Conservation (phyloP, 495 filamentous ascomycete species). For the Lophium mytilinum region DNA sequence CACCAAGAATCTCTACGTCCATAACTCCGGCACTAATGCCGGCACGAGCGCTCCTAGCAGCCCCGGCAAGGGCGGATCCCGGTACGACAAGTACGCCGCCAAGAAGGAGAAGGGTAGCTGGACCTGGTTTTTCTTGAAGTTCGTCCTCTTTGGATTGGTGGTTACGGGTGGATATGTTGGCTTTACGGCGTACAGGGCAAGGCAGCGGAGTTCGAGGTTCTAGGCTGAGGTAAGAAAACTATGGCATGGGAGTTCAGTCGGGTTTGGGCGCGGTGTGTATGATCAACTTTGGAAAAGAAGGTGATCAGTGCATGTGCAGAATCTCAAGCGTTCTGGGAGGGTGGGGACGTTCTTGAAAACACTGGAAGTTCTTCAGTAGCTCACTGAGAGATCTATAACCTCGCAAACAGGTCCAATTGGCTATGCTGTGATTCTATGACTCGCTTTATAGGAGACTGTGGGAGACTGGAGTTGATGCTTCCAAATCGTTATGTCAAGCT, state of each 20-base stretch:
- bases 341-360: too few relatives aligned
- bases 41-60: slow-evolving; percentile 28
- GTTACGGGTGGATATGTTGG: slow-evolving; percentile 71
- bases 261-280: background rate
- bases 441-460: too few relatives aligned
- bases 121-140: slow-evolving; percentile 88
- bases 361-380: too few relatives aligned
- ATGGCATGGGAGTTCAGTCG: background rate
- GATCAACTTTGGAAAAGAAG: background rate
- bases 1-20: slow-evolving; percentile 75
- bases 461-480: too few relatives aligned
- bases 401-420: too few relatives aligned
- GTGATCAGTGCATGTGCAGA: background rate
- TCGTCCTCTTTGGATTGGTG: slow-evolving; percentile 63
- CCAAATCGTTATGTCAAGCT: too few relatives aligned
- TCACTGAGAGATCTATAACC: too few relatives aligned
- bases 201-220: slow-evolving; percentile 70
- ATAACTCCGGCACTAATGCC: slow-evolving; percentile 39
- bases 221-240: slow-evolving; percentile 28
- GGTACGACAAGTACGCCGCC: slow-evolving; percentile 31
- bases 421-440: too few relatives aligned
- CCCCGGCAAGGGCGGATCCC: slow-evolving; percentile 35
- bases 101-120: slow-evolving; percentile 52
- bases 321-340: background rate
- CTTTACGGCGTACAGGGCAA: slow-evolving; percentile 70